These are phyloP conservation scores for Beauveria brongniartii DNA, from an alignment of 2,329 filamentous ascomycete species.

Conservation along the genomic window DNA sequence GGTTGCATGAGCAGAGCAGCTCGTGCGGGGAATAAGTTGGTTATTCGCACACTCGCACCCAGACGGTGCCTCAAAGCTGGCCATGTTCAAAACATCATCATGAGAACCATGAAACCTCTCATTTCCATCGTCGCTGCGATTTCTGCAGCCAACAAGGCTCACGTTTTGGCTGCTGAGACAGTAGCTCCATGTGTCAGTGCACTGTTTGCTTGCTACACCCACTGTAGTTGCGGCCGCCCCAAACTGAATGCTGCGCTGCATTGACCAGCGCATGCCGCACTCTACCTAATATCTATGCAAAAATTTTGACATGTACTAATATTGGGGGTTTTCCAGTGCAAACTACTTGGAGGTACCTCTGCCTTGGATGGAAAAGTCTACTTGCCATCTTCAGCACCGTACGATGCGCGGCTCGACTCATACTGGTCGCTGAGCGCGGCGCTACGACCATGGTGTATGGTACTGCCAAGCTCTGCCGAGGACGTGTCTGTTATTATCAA, in stretches of 20 bases:
- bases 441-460: constrained; percentile 19
- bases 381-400: not conserved
- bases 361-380: not conserved
- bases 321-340: not conserved
- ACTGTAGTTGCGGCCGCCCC: no score
- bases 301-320: not conserved
- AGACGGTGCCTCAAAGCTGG: no score
- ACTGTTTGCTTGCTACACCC: not conserved
- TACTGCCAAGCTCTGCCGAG: constrained; percentile 16
- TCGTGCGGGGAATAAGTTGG: no score
- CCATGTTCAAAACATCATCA: no score
- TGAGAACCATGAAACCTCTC: not conserved
- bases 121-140: not conserved
- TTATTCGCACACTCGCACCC: no score
- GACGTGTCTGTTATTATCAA: constrained; percentile 16
- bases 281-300: not conserved
- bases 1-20: no score
- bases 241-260: no score
- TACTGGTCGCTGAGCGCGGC: constrained; percentile 19
- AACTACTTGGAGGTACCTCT: not conserved
- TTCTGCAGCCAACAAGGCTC: not conserved
- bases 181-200: not conserved
- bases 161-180: not conserved
- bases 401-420: constrained; percentile 15
- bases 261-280: not conserved